Evolutionary conservation across 73 alveolate genomes (phyloP).

Genomic region (Effrenium voratum): DNA sequence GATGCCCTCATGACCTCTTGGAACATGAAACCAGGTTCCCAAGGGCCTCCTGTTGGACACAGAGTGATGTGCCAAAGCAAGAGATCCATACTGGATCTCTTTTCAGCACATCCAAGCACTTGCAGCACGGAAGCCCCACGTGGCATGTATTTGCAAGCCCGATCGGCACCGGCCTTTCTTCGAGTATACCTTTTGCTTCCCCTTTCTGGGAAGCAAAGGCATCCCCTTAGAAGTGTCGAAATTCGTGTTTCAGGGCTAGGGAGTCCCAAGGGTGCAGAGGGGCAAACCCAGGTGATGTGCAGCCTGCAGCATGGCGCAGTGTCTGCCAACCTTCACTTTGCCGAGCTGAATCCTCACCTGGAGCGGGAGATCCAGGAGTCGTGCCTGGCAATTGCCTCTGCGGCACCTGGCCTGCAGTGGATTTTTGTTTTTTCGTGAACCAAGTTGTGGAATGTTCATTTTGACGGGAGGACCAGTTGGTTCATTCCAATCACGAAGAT

Average conservation of each 20-base stretch:
- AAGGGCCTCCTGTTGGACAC: too few species aligned
- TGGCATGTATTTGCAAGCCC: neutral
- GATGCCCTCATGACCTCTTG: too few species aligned
- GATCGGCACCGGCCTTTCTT: too few species aligned
- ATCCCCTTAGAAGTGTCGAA: too few species aligned
- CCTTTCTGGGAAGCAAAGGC: too few species aligned
- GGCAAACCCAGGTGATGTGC: conserved; percentile 41
- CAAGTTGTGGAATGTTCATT: neutral
- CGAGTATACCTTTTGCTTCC: too few species aligned
- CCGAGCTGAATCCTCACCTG: conserved; percentile 51
- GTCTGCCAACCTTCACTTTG: conserved; percentile 39
- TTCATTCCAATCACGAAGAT: neutral
- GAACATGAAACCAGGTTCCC: too few species aligned
- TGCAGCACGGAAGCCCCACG: neutral
- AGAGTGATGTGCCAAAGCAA: too few species aligned
- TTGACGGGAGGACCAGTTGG: neutral
- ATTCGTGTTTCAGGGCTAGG: too few species aligned
- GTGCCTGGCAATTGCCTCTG: conserved; percentile 5
- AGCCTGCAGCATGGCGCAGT: conserved; percentile 17
- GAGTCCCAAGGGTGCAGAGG: too few species aligned
- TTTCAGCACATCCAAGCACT: too few species aligned
- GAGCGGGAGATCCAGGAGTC: neutral
- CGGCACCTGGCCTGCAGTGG: neutral
- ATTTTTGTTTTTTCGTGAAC: neutral
- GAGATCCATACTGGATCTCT: too few species aligned